phyloP scores from a whole-genome alignment of 495 filamentous ascomycete genomes.

The Immersiella caudata region DNA sequence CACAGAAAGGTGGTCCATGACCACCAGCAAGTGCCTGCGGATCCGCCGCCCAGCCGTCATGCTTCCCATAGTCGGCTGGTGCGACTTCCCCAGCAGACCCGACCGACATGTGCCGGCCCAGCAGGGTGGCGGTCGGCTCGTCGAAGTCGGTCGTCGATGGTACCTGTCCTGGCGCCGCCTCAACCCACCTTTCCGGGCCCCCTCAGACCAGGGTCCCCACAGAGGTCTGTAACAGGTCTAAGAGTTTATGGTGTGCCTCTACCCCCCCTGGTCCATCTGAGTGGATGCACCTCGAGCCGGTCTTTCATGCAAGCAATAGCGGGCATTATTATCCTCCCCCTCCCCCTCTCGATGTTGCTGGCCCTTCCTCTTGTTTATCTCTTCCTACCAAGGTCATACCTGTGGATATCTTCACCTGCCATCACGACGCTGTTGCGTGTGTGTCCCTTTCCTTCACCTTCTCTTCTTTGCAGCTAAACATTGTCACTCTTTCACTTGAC shows the following conservation, averaged over 20 bases:
- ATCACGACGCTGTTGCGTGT: conserved; percentile 53
- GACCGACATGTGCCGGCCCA: conserved; percentile 8
- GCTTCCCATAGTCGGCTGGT: conserved; percentile 11
- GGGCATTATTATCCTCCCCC: conserved; percentile 41
- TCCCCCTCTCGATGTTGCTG: conserved; percentile 36
- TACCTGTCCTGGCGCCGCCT: conserved; percentile 21
- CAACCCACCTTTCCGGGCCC: conserved; percentile 33
- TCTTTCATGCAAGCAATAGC: conserved; percentile 42
- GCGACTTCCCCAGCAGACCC: neutral
- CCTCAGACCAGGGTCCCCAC: conserved; percentile 34
- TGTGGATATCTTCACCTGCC: conserved; percentile 42
- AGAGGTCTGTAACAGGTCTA: conserved; percentile 45
- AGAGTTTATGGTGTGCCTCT: conserved; percentile 35
- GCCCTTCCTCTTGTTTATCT: conserved; percentile 43
- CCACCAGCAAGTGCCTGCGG: conserved; percentile 19
- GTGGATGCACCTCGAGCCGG: conserved; percentile 40
- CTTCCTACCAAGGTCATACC: conserved; percentile 44
- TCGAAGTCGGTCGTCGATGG: conserved; percentile 1
- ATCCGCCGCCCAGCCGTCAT: conserved; percentile 17
- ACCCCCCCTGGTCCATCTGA: conserved; percentile 35
- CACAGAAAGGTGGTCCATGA: conserved; percentile 2
- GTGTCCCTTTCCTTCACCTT: conserved; percentile 44
- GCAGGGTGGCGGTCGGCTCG: conserved; percentile 1
- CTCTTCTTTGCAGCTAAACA: conserved; percentile 57
- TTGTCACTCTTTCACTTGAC: conserved; percentile 56